These are phyloP conservation scores for Pseudocercospora eumusae DNA, from an alignment of 2,329 filamentous ascomycete genomes.

Conservation along the genomic window DNA sequence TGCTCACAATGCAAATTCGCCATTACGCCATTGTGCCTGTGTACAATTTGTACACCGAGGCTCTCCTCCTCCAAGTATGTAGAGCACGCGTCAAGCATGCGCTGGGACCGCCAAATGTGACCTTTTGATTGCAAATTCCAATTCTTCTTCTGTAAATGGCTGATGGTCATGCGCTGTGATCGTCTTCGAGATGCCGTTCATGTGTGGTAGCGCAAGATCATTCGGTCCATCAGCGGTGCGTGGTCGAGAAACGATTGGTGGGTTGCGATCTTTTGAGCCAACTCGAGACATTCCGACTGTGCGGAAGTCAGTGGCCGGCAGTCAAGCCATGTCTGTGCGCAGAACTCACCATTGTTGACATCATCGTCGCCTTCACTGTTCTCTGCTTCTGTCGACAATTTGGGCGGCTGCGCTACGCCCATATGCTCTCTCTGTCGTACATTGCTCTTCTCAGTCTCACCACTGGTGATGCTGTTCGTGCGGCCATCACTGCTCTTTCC, in stretches of 20 bases:
- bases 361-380: conserved; percentile 49
- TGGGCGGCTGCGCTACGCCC: conserved; percentile 31
- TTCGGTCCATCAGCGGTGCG: conserved; percentile 33
- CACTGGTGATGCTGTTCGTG: conserved; percentile 29
- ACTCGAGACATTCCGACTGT: conserved; percentile 41
- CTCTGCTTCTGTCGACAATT: conserved; percentile 42
- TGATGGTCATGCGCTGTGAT: conserved; percentile 39
- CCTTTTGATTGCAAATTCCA: conserved; percentile 47
- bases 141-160: conserved; percentile 49
- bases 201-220: conserved; percentile 11
- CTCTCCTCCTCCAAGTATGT: neutral
- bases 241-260: conserved; percentile 26
- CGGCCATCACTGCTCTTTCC: conserved; percentile 19
- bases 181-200: conserved; percentile 31
- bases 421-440: conserved; percentile 25
- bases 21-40: neutral
- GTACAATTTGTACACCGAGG: neutral
- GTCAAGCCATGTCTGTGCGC: neutral
- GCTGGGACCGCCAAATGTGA: conserved; percentile 40
- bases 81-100: neutral
- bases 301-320: conserved; percentile 11
- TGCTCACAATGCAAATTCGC: neutral
- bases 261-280: conserved; percentile 34
- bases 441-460: conserved; percentile 26
- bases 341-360: conserved; percentile 48